phyloP scores from a whole-genome alignment of 148 eudicot genomes.

The Camellia sinensis region DNA sequence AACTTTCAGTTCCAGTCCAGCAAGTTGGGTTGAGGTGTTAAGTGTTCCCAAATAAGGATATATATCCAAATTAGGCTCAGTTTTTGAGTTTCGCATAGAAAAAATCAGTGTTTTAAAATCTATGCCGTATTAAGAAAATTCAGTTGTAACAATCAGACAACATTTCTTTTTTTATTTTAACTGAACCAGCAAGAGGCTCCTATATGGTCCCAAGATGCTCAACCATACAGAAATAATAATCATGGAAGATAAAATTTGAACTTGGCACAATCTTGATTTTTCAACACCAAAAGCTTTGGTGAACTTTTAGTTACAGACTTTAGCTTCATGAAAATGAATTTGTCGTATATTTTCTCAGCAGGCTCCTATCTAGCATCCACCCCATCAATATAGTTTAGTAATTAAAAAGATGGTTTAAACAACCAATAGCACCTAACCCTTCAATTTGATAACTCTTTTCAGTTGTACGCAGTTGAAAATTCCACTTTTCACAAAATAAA shows the following conservation, averaged over 20 bases:
- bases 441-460: neutral
- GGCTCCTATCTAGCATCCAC: neutral
- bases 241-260: too few relatives aligned
- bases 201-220: neutral
- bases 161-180: neutral
- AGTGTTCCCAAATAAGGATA: neutral
- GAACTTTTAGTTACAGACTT: too few relatives aligned
- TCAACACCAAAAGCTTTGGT: too few relatives aligned
- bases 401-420: neutral
- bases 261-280: neutral
- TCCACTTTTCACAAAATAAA: neutral
- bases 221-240: neutral
- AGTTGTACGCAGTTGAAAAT: neutral
- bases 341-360: too few relatives aligned
- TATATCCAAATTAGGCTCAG: neutral
- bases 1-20: neutral
- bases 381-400: neutral
- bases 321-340: too few relatives aligned
- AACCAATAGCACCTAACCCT: neutral
- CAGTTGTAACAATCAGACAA: neutral
- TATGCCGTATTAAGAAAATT: neutral
- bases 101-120: neutral
- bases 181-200: neutral
- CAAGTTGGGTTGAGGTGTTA: neutral
- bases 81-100: neutral